phyloP scores from a whole-genome alignment of 371 early-diverging fungal species.

The Rhizopus delemar region DNA sequence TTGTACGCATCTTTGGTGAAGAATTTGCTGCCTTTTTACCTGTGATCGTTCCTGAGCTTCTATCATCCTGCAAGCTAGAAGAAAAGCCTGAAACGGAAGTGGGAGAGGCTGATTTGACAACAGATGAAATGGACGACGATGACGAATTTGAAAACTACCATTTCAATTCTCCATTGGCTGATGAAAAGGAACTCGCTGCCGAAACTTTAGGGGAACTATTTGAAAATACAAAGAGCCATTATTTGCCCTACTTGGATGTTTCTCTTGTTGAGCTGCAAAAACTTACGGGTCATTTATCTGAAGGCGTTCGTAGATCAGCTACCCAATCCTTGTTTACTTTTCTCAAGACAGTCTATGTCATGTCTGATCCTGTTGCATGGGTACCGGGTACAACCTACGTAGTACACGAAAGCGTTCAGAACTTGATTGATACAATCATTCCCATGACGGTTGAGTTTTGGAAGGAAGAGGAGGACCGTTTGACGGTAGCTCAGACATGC shows the following conservation, averaged over 20 bases:
- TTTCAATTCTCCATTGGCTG: slow-evolving; percentile 78
- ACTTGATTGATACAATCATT: slow-evolving; percentile 63
- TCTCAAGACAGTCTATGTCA: slow-evolving; percentile 68
- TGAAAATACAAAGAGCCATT: slow-evolving; percentile 66
- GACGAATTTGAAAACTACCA: slow-evolving; percentile 58
- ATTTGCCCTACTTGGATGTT: slow-evolving; percentile 78
- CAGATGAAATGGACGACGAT: slow-evolving; percentile 26
- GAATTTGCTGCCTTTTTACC: slow-evolving; percentile 77
- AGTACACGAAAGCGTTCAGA: slow-evolving; percentile 73
- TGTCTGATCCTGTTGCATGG: slow-evolving; percentile 68
- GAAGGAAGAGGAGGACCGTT: slow-evolving; percentile 80
- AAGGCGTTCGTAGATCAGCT: slow-evolving; percentile 80
- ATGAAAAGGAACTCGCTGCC: slow-evolving; percentile 88
- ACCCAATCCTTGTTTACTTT: slow-evolving; percentile 70
- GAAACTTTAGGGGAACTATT: slow-evolving; percentile 84
- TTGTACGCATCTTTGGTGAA: slow-evolving; percentile 74
- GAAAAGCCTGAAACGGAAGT: slow-evolving; percentile 59
- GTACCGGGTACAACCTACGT: slow-evolving; percentile 62
- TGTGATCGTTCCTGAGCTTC: slow-evolving; percentile 72
- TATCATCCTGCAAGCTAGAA: slow-evolving; percentile 70
- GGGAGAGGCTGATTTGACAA: slow-evolving; percentile 46
- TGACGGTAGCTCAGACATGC: slow-evolving; percentile 75
- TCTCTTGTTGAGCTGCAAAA: slow-evolving; percentile 61
- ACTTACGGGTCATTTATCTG: slow-evolving; percentile 68
- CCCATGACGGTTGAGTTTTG: slow-evolving; percentile 68